Evolutionary conservation across 2,329 filamentous ascomycete genomes (phyloP).

Genomic region (Kalaharituber pfeilii): DNA sequence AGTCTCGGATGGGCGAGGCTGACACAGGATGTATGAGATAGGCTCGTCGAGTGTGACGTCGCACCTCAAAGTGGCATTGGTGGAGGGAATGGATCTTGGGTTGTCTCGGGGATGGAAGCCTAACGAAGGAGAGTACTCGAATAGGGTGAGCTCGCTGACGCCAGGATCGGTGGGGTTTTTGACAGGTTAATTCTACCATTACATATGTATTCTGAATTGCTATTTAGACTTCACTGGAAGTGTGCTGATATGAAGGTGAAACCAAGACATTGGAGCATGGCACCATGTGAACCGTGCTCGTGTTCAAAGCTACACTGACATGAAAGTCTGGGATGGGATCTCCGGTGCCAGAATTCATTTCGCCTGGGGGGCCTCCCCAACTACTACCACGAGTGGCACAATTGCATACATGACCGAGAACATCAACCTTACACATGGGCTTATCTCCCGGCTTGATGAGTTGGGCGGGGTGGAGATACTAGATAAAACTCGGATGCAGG

Average conservation of each 20-base stretch:
- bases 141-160: conserved; percentile 88
- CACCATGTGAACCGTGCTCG: conserved; percentile 51
- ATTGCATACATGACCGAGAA: conserved; percentile 98
- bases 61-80: conserved; percentile 63
- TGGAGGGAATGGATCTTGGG: conserved; percentile 73
- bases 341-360: conserved; percentile 78
- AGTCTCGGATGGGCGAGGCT: neutral
- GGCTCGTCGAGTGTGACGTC: conserved; percentile 59
- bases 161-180: conserved; percentile 66
- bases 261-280: conserved; percentile 66
- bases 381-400: conserved; percentile 30
- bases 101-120: conserved; percentile 51
- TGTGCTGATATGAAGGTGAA: neutral
- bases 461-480: conserved; percentile 53
- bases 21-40: conserved; percentile 26
- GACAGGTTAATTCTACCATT: conserved; percentile 7
- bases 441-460: conserved; percentile 54
- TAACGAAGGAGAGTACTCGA: conserved; percentile 57
- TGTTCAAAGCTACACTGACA: conserved; percentile 77
- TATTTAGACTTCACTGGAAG: neutral
- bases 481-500: conserved; percentile 58
- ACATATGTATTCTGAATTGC: too few relatives aligned
- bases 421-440: conserved; percentile 62
- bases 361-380: conserved; percentile 42
- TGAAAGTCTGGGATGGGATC: conserved; percentile 94